Evolutionary conservation across 139 green algal species (phyloP), one percentile per base, ranked within the genome.

Genomic region (Pseudopediastrum boryanum): DNA sequence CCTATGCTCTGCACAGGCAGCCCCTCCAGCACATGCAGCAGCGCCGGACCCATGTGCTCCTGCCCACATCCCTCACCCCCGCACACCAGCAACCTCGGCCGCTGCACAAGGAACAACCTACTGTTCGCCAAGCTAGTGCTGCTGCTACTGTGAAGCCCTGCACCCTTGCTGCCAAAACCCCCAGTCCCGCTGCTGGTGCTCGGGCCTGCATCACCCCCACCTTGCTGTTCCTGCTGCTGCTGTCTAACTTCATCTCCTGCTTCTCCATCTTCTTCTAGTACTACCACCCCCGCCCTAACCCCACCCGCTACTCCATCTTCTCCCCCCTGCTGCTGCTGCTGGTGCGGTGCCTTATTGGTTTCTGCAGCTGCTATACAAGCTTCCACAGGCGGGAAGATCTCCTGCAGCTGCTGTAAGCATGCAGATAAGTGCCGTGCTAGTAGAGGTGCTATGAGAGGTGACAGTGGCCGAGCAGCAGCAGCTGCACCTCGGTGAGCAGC

Each of bases 1-100:
- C 90, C 93, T 0, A 98, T 85, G 36, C 88, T 71, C 71, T 96
- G 89, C 29, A 94, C 82, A 4, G 93, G 93, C 41, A 98, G 87
- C 9, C 89, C 89, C 83, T 98, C 95, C 39, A 98, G 71, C 0
- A 87, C 89, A 50, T 96, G 81, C 42, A 98, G 88, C 72, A 97
- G 68, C 2, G 93, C 95, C 2, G 94, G 83, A 4, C 74, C 93
- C 64, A 96, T 83, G 62, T 91, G 82, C 19, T 58, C 54, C 86
- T 96, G 90, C 29, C 90, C 91, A 33, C 42, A 69, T 3, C 89
- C 90, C 64, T 85, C 75, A 29, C 77, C 48, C 1, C 92, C 92
- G 61, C 82, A 92, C 42, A 96, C 7, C 38, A 96, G 88, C 61
- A 95, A 51, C 23, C 86, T 77, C 16, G 94, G 90, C 51, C 85